Conservation (phyloP, 345 rosid species). For the Euphorbia peplus region DNA sequence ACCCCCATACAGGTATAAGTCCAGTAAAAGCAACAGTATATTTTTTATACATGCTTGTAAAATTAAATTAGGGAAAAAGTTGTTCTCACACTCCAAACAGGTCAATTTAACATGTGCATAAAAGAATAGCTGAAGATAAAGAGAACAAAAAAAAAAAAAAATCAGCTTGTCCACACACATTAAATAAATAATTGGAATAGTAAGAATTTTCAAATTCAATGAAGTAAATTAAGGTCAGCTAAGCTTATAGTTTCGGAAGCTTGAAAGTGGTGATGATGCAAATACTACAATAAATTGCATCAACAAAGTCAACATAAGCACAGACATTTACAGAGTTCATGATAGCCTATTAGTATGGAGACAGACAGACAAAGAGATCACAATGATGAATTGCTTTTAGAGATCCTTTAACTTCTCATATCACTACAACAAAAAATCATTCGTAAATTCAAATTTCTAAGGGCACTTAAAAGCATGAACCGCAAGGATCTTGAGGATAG, state of each 20-base stretch:
- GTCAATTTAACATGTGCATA: neutral
- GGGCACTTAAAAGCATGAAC: neutral
- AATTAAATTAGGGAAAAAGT: neutral
- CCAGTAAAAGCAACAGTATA: neutral
- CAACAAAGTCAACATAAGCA: neutral
- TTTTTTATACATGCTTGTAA: neutral
- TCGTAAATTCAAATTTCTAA: neutral
- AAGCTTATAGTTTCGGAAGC: neutral
- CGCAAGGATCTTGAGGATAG: neutral
- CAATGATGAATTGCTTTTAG: neutral
- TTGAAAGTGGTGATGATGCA: neutral
- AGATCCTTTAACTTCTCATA: neutral
- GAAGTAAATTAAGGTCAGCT: neutral
- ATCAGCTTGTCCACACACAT: neutral
- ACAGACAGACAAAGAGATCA: neutral
- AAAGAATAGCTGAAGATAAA: neutral
- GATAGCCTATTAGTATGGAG: neutral
- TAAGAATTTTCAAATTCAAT: neutral
- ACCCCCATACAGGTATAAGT: neutral
- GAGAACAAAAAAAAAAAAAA: neutral
- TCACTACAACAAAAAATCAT: neutral
- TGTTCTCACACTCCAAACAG: neutral
- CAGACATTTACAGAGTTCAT: neutral
- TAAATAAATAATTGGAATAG: neutral
- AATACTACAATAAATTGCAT: neutral